A percentile compares a stretch with the other conserved stretches of the same genome.
Evolutionary conservation across 139 green algal species (phyloP).

Genomic region (Haematococcus lacustris): DNA sequence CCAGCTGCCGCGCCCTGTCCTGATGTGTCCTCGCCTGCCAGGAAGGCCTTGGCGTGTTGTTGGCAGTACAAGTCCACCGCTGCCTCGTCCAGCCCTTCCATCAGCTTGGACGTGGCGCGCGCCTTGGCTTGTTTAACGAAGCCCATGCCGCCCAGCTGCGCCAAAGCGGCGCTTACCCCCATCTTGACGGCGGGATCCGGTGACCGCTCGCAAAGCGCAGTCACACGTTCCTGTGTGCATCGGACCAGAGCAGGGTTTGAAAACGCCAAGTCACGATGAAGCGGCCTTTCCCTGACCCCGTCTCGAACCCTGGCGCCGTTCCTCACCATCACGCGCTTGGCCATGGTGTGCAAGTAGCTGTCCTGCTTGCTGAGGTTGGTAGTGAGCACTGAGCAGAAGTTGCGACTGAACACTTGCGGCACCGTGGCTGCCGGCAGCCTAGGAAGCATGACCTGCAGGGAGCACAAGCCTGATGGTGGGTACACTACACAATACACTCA

Average conservation of each 20-base stretch:
- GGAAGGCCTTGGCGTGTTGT: background rate
- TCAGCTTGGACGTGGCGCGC: constrained; percentile 13
- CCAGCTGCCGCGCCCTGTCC: constrained; percentile 15
- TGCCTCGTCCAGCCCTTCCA: constrained; percentile 35
- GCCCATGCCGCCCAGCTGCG: constrained; percentile 9
- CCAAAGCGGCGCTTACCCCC: constrained; percentile 19
- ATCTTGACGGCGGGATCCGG: constrained; percentile 10
- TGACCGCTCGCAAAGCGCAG: constrained; percentile 6
- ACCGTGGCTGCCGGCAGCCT: constrained; percentile 22
- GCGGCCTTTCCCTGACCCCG: no score
- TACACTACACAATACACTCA: no score
- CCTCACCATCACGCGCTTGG: constrained; percentile 44
- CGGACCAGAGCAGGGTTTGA: no score
- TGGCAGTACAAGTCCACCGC: no score
- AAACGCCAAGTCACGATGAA: no score
- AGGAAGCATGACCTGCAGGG: constrained; percentile 43
- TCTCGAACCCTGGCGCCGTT: no score
- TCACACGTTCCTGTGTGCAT: constrained; percentile 19
- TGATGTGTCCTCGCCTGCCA: background rate
- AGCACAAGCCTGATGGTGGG: no score
- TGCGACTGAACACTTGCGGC: constrained; percentile 3
- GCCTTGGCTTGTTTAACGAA: constrained; percentile 22
- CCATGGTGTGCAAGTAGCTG: constrained; percentile 52
- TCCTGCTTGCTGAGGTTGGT: constrained; percentile 38
- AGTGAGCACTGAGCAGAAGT: constrained; percentile 23